Evolutionary conservation across 805 yeast genomes (phyloP).

Genomic region (Nakazawaea ishiwadae): DNA sequence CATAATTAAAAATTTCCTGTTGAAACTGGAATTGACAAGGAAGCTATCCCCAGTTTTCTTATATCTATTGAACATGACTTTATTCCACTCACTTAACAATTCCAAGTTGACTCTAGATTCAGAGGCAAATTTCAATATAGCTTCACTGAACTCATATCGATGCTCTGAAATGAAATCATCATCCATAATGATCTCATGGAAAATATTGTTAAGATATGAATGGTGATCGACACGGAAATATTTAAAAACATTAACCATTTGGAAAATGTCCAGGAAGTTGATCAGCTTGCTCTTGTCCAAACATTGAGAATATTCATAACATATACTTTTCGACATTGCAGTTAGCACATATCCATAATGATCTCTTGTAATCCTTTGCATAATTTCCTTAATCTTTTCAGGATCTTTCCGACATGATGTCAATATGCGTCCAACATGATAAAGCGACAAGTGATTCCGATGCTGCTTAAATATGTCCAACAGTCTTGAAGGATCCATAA

Average conservation of each 20-base stretch:
- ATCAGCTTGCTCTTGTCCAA: background rate
- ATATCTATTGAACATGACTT: background rate
- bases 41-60: background rate
- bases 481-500: too few relatives aligned
- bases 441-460: background rate
- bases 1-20: slow-evolving; percentile 2
- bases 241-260: slow-evolving; percentile 5
- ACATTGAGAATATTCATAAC: background rate
- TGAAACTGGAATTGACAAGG: background rate
- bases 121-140: slow-evolving; percentile 2
- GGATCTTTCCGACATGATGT: background rate
- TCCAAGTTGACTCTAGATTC: slow-evolving; percentile 1
- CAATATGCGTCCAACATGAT: background rate
- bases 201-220: slow-evolving; percentile 1
- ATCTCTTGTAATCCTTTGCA: background rate
- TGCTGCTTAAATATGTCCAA: background rate
- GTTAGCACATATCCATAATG: slow-evolving; percentile 1
- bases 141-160: background rate
- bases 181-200: slow-evolving; percentile 3
- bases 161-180: background rate
- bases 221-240: background rate
- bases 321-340: background rate
- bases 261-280: slow-evolving; percentile 1
- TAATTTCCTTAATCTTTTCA: background rate
- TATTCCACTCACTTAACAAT: slow-evolving; percentile 2